Conservation (phyloP, 495 filamentous ascomycete species). For the Talaromyces thailandensis region DNA sequence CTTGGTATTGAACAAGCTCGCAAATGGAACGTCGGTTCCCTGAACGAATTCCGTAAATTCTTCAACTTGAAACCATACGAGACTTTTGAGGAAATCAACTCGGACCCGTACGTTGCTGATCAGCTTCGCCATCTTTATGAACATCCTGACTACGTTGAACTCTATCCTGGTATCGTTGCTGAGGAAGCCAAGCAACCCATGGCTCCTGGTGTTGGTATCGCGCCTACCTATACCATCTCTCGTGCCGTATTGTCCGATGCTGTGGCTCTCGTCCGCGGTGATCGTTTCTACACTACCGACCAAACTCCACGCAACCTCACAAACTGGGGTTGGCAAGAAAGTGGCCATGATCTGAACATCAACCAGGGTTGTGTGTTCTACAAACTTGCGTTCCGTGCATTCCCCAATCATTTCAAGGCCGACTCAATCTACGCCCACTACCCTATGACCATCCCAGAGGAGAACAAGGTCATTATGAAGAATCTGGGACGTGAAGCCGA, state of each 20-base stretch:
- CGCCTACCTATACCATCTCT: constrained; percentile 50
- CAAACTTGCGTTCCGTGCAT: constrained; percentile 70
- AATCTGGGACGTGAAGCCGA: constrained; percentile 59
- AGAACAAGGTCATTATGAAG: constrained; percentile 67
- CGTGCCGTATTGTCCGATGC: constrained; percentile 45
- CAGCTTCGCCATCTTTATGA: constrained; percentile 46
- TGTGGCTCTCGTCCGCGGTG: constrained; percentile 45
- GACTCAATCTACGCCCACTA: constrained; percentile 86
- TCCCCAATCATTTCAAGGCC: constrained; percentile 69
- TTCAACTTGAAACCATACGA: constrained; percentile 48
- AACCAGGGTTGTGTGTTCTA: constrained; percentile 80
- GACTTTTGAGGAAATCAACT: constrained; percentile 55
- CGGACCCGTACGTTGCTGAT: constrained; percentile 45
- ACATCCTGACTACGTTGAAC: constrained; percentile 54
- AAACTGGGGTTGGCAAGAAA: constrained; percentile 68
- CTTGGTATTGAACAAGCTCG: constrained; percentile 53
- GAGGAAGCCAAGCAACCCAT: constrained; percentile 46
- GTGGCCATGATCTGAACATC: constrained; percentile 61
- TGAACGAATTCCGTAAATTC: constrained; percentile 58
- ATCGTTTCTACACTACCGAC: constrained; percentile 46
- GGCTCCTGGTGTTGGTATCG: constrained; percentile 45
- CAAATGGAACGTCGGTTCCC: constrained; percentile 49
- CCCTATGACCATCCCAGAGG: constrained; percentile 69
- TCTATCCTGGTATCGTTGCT: constrained; percentile 52
- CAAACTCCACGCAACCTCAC: constrained; percentile 74